Evolutionary conservation across 805 yeast genomes (phyloP), one percentile per base, ranked within the genome.

Genomic region (Pichia pseudocactophila): DNA sequence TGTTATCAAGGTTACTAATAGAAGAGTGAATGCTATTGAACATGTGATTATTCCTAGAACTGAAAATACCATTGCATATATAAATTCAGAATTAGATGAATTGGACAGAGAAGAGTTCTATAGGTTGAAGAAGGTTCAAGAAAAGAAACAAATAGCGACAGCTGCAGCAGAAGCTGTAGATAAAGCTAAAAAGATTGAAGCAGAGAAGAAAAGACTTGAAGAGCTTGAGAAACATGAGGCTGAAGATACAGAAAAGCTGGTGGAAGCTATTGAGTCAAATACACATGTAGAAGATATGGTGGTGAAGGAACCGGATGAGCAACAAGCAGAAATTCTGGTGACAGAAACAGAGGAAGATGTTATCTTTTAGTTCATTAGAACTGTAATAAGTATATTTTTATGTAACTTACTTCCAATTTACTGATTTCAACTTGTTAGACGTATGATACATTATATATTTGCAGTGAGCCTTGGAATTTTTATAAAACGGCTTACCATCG

Each of bases 21-120:
- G 98, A 70, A 85, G 98, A 73, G 98, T 90, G 57, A 90, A 90
- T 62, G 97, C 98, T 49, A 90, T 90, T 64, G 98, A 90, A 69
- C 97, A 90, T 59, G 97, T 90, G 36, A 89, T 90, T 56, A 90
- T 90, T 47, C 98, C 98, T 53, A 78, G 97, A 66, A 92, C 97
- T 2, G 97, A 92, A 64, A 90, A 90, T 66, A 90, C 98, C 25
- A 90, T 90, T 57, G 63, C 73, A 40, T 78, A 90, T 66, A 90
- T 90, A 70, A 89, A 88, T 64, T 84, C 96, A 28, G 98, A 90
- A 65, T 75, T 90, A 59, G 98, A 92, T 65, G 98, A 90, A 68
- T 74, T 92, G 62, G 97, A 92, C 62, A 83, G 98, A 74, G 98
- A 90, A 68, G 98, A 90, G 66, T 90, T 90, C 61, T 92, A 89